These are phyloP conservation scores for Diaporthe sp. DNA, from an alignment of 2,329 filamentous ascomycete genomes.

Conservation along the genomic window DNA sequence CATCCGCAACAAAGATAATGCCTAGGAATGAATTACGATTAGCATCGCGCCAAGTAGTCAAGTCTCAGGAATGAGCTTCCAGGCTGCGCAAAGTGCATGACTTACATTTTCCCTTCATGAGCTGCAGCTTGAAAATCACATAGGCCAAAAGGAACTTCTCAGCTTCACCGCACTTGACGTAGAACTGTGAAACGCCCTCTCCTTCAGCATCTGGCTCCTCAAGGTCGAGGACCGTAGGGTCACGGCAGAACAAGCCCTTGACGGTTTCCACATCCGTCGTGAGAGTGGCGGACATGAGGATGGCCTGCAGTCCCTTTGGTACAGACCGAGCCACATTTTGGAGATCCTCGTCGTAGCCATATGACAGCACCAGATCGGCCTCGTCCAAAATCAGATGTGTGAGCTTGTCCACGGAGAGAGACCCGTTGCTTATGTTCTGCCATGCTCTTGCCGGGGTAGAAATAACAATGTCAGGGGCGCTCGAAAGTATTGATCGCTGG, in stretches of 20 bases:
- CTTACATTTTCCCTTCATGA: constrained; percentile 89
- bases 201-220: constrained; percentile 85
- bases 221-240: constrained; percentile 84
- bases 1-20: constrained; percentile 79
- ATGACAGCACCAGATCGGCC: constrained; percentile 92
- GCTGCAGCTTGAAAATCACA: constrained; percentile 93
- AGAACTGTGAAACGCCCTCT: constrained; percentile 85
- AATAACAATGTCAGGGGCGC: constrained; percentile 89
- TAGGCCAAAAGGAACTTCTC: constrained; percentile 96
- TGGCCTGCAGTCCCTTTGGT: constrained; percentile 88
- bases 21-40: constrained; percentile 17
- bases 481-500: constrained; percentile 86
- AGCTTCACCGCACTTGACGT: constrained; percentile 94
- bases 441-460: constrained; percentile 90
- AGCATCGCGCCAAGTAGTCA: not conserved
- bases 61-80: constrained; percentile 77
- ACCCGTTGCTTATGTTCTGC: constrained; percentile 80
- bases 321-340: constrained; percentile 82
- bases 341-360: constrained; percentile 93
- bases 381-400: constrained; percentile 91
- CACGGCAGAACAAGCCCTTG: constrained; percentile 86
- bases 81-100: constrained; percentile 48
- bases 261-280: constrained; percentile 89
- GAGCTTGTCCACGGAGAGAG: constrained; percentile 79
- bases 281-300: constrained; percentile 94